A percentile compares a stretch with the other conserved stretches of the same genome.
These are phyloP conservation scores for Yamadazyma mexicana DNA, from an alignment of 1,139 yeast genomes.

Conservation along the genomic window DNA sequence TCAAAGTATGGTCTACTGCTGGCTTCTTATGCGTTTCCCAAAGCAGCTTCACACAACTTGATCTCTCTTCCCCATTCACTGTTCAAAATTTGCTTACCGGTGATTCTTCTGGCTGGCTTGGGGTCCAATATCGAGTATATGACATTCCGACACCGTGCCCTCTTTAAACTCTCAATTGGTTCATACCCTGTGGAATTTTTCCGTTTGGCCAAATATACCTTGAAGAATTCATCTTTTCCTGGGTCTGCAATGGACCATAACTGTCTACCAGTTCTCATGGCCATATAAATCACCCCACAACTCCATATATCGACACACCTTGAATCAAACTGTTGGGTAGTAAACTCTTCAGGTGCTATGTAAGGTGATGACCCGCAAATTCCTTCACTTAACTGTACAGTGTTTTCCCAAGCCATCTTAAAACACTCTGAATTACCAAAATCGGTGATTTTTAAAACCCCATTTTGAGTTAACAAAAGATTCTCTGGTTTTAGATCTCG, in stretches of 20 bases:
- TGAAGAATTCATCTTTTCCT: slow-evolving; percentile 76
- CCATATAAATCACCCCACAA: slow-evolving; percentile 96
- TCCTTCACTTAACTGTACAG: slow-evolving; percentile 80
- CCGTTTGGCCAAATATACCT: slow-evolving; percentile 69
- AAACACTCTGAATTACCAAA: slow-evolving; percentile 96
- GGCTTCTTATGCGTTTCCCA: too few relatives aligned
- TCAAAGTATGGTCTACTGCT: too few relatives aligned
- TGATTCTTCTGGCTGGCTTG: slow-evolving; percentile 80
- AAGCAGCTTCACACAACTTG: slow-evolving; percentile 68
- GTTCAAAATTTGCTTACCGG: slow-evolving; percentile 82
- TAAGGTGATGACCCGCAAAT: slow-evolving; percentile 89
- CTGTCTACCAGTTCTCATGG: slow-evolving; percentile 95
- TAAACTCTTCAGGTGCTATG: slow-evolving; percentile 94
- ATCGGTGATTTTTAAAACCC: slow-evolving; percentile 85
- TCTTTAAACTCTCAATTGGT: slow-evolving; percentile 79
- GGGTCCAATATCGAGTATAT: slow-evolving; percentile 92
- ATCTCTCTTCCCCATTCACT: slow-evolving; percentile 97
- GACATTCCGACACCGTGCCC: slow-evolving; percentile 88
- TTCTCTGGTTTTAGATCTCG: slow-evolving; percentile 96
- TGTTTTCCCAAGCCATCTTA: slow-evolving; percentile 94
- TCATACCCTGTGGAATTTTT: slow-evolving; percentile 84
- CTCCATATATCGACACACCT: slow-evolving; percentile 95
- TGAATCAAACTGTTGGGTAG: slow-evolving; percentile 77
- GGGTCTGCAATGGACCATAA: slow-evolving; percentile 84
- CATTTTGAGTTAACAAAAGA: slow-evolving; percentile 73